Base-by-base conservation (phyloP, 768 basidiomycete species). In the Guyanaporus albipodus region DNA sequence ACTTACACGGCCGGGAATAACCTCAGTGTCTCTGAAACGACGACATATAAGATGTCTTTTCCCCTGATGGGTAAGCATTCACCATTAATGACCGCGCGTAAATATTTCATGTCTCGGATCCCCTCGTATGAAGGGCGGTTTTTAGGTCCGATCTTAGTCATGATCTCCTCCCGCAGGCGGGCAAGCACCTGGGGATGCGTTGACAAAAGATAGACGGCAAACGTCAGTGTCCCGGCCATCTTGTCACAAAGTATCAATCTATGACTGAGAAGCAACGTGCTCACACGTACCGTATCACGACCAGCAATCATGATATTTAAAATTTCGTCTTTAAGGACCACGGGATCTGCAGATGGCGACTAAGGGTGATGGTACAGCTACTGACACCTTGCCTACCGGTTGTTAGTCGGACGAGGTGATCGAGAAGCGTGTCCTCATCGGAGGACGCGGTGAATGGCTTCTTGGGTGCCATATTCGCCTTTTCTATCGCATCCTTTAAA, bases 31-130 rank as follows among this genome's bases (percentile, higher is more conserved):
- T 82, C 81, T 72, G 46, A 15, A 38, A 26, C 6, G 39, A 38
- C 23, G 11, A 7, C 37, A 2, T 14, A 39, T 50, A 40, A 46
- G 31, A 31, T n/a, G n/a, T 8, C 12, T 32, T 27, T 32, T 24
- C 17, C 15, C 2, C 32, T 26, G 11, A n/a, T 9, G 31, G 19
- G 2, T 38, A 39, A 1, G 9, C 49, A 42, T 58, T 6, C 33
- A 79, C 81, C 82, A 49, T 85, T 83, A 38, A 84, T 76, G 6
- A 83, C 78, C 2, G 83, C 83, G 9, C 81, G 70, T 1, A 84
- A 67, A 51, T 75, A 83, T 56, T 77, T 83, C 78, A 84, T 80
- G 8, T 78, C 75, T 26, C 73, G 70, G 42, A 85, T 75, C 43
- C 76, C 72, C 38, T 79, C 77, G 46, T 73, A 76, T 4, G 74